These are phyloP conservation scores for Mycena rosella DNA, from an alignment of 768 basidiomycete species.

Conservation along the genomic window DNA sequence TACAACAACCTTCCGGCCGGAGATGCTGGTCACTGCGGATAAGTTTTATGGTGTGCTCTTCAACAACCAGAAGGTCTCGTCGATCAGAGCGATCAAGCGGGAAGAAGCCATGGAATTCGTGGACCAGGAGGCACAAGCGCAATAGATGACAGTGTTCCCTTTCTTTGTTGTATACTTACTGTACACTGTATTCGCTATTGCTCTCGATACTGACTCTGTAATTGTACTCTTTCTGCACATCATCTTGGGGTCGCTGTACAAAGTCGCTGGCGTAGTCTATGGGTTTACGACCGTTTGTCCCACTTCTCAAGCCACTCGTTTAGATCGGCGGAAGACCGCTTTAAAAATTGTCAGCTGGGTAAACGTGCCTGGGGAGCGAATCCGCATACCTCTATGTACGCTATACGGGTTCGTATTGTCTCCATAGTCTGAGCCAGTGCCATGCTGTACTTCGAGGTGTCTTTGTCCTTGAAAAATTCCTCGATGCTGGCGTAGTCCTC, in stretches of 20 bases:
- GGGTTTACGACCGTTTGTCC: conserved; percentile 44
- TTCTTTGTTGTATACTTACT: conserved; percentile 31
- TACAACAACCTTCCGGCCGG: conserved; percentile 97
- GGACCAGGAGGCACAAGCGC: conserved; percentile 61
- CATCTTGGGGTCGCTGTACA: too few species aligned
- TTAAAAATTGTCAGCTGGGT: conserved; percentile 12
- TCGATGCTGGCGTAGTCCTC: conserved; percentile 73
- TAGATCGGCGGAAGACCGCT: conserved; percentile 74
- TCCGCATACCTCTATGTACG: conserved; percentile 70
- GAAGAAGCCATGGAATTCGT: conserved; percentile 97
- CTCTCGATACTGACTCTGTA: conserved; percentile 27
- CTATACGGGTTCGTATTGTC: conserved; percentile 68
- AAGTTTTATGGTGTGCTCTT: conserved; percentile 98
- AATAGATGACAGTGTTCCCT: conserved; percentile 34
- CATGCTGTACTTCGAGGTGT: conserved; percentile 77
- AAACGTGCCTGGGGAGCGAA: background rate
- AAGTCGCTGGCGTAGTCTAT: too few species aligned
- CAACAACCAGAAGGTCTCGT: conserved; percentile 95
- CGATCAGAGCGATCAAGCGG: conserved; percentile 86
- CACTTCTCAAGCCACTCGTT: conserved; percentile 64
- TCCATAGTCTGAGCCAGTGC: conserved; percentile 78
- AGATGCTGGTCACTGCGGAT: conserved; percentile 96
- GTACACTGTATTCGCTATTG: conserved; percentile 32
- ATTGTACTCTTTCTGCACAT: conserved; percentile 39
- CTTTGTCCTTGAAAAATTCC: conserved; percentile 84